Percentiles rank a stretch among this genome's conserved stretches.
These are phyloP conservation scores for Daldinia grandis DNA, from an alignment of 495 filamentous ascomycete genomes.

Conservation along the genomic window DNA sequence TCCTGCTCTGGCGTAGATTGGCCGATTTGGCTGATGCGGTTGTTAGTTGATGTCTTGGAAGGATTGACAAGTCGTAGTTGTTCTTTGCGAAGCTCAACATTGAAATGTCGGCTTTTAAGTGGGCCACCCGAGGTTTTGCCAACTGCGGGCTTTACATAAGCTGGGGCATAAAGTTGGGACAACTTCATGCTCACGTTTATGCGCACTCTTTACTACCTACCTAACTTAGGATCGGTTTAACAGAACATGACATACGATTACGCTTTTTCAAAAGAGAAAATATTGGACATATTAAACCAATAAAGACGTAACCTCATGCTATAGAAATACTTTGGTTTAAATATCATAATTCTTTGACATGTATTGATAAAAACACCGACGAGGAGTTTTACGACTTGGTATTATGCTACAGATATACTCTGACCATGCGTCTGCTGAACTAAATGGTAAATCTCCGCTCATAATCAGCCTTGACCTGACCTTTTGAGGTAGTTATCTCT, in stretches of 20 bases:
- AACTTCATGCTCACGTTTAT: no score
- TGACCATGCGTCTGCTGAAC: slow-evolving; percentile 15
- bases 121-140: background rate
- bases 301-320: background rate
- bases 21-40: background rate
- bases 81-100: background rate
- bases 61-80: no score
- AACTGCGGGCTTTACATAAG: background rate
- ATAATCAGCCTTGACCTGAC: slow-evolving; percentile 27
- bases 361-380: background rate
- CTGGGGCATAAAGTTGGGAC: background rate
- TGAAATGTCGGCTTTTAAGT: background rate
- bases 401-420: slow-evolving; percentile 20
- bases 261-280: background rate
- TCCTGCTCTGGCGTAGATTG: background rate
- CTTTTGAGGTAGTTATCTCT: slow-evolving; percentile 16
- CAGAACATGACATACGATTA: no score
- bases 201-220: no score
- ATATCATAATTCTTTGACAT: background rate
- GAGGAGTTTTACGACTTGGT: slow-evolving; percentile 23
- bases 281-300: background rate
- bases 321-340: background rate
- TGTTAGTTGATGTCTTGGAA: background rate
- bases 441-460: slow-evolving; percentile 32
- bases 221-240: no score